These are phyloP conservation scores for Steccherinum ochraceum DNA, from an alignment of 768 basidiomycete genomes.

Conservation along the genomic window DNA sequence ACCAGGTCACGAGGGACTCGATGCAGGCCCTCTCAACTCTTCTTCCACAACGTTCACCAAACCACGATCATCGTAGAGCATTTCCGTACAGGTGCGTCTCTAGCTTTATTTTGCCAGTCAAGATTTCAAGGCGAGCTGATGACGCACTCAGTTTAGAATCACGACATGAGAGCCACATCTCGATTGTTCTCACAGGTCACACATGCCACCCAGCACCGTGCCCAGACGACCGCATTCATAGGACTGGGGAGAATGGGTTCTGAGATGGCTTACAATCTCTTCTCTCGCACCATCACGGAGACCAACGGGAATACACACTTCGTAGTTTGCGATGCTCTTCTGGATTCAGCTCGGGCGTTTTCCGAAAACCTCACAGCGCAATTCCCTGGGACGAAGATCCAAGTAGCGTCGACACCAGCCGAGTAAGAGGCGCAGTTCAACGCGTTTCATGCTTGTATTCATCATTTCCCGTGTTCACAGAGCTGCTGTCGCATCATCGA, in stretches of 20 bases:
- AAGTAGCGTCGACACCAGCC: slow-evolving; percentile 56
- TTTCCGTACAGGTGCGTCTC: background rate
- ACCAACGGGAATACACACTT: slow-evolving; percentile 46
- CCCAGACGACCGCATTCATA: slow-evolving; percentile 48
- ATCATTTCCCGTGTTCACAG: slow-evolving; percentile 27
- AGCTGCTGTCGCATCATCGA: slow-evolving; percentile 55
- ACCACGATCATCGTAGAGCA: background rate
- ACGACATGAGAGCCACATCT: slow-evolving; percentile 45
- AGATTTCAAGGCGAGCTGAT: background rate
- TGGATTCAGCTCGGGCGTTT: slow-evolving; percentile 53
- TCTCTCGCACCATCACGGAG: slow-evolving; percentile 62
- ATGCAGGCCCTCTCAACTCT: background rate
- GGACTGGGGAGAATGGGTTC: slow-evolving; percentile 87
- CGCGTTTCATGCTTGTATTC: slow-evolving; percentile 6
- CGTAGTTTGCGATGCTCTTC: slow-evolving; percentile 73
- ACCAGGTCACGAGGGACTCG: background rate
- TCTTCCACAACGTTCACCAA: too few species aligned
- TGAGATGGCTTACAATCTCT: slow-evolving; percentile 82
- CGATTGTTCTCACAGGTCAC: slow-evolving; percentile 26
- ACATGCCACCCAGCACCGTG: slow-evolving; percentile 2
- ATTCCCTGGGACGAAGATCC: slow-evolving; percentile 55
- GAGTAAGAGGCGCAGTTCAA: slow-evolving; percentile 53
- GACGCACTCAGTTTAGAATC: background rate
- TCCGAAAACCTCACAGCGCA: slow-evolving; percentile 44
- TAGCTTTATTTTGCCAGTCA: background rate